Evolutionary conservation across 2,329 filamentous ascomycete species (phyloP), one percentile per base, ranked within the genome.

Genomic region (Cercospora nicotianae): DNA sequence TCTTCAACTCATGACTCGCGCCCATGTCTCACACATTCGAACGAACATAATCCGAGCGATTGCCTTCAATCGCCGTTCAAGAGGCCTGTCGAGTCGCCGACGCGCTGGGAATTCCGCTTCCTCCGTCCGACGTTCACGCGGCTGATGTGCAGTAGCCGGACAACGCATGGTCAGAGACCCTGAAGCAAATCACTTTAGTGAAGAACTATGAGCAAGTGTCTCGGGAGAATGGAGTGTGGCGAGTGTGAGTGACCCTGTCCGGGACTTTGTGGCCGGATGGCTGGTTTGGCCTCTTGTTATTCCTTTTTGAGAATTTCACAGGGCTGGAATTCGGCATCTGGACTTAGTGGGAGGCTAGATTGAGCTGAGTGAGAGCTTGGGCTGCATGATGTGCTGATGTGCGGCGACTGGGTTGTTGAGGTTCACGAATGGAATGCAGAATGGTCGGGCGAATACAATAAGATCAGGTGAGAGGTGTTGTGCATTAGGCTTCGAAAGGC

Each of bases 131-230:
- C 16, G 55, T 59, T 59, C 30, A 59, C 55, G 55, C 55, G 55
- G 55, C 55, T 59, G 55, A 59, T 59, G 55, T 36, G 31, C 55
- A 59, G 55, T 36, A 59, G 55, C 30, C 55, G 28, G 55, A 59
- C 55, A 59, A 31, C 28, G 28, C 55, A 59, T 55, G 48, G 48
- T 55, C 23, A 55, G 48, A 5, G 23, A 55, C 48, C 48, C 16
- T 13, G 13, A 55, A n/a, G 48, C 23, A 55, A 23, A 55, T 55
- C 48, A 55, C n/a, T 55, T 28, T 55, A 55, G 48, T 28, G 23
- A 26, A 26, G 18, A 53, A 23, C 18, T 53, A 53, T 26, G 48
- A 53, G 48, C 10, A 9, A 55, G 30, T 55, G 48, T 55, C 48
- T 55, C 48, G 48, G 48, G 48, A 55, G 23, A 55, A 55, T 13